Evolutionary conservation across 1,284 basidiomycete genomes (phyloP).

Genomic region (Singerocomus rubriflavus): DNA sequence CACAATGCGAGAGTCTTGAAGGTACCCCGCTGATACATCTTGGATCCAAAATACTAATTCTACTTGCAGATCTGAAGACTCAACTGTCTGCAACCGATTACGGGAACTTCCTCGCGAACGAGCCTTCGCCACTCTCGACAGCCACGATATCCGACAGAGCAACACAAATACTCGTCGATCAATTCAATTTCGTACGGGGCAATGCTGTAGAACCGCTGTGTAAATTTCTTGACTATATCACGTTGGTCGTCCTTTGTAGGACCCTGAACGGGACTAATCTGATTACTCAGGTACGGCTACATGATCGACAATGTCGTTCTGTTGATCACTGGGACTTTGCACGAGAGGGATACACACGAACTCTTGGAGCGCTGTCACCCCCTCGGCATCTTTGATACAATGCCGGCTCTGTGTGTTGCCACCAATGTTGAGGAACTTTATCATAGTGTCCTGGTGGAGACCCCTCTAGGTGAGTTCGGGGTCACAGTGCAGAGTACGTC

Average conservation of each 20-base stretch:
- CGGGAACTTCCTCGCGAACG: slow-evolving; percentile 97
- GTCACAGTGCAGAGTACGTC: background rate
- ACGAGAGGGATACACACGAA: slow-evolving; percentile 97
- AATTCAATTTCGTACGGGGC: slow-evolving; percentile 92
- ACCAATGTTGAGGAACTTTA: slow-evolving; percentile 99
- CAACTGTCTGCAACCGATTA: slow-evolving; percentile 97
- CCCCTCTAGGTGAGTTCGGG: slow-evolving; percentile 78
- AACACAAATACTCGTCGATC: slow-evolving; percentile 91
- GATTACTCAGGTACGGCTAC: slow-evolving; percentile 76
- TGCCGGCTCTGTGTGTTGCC: slow-evolving; percentile 98
- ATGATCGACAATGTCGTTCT: slow-evolving; percentile 99
- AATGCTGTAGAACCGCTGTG: slow-evolving; percentile 91
- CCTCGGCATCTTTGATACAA: slow-evolving; percentile 95
- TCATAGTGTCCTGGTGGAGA: slow-evolving; percentile 96
- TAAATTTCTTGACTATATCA: slow-evolving; percentile 98
- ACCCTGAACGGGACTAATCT: slow-evolving; percentile 7
- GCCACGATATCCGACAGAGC: slow-evolving; percentile 95
- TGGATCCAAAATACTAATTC: slow-evolving; percentile 1
- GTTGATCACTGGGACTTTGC: slow-evolving; percentile 95
- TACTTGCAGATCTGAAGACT: slow-evolving; percentile 75
- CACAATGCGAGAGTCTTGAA: slow-evolving; percentile 97
- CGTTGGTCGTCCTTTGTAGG: slow-evolving; percentile 48
- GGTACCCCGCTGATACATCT: slow-evolving; percentile 41
- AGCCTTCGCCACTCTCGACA: slow-evolving; percentile 93
- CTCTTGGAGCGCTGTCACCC: slow-evolving; percentile 96